Conservation (phyloP, 2,329 filamentous ascomycete genomes). For the Phyllosticta paracitricarpa region DNA sequence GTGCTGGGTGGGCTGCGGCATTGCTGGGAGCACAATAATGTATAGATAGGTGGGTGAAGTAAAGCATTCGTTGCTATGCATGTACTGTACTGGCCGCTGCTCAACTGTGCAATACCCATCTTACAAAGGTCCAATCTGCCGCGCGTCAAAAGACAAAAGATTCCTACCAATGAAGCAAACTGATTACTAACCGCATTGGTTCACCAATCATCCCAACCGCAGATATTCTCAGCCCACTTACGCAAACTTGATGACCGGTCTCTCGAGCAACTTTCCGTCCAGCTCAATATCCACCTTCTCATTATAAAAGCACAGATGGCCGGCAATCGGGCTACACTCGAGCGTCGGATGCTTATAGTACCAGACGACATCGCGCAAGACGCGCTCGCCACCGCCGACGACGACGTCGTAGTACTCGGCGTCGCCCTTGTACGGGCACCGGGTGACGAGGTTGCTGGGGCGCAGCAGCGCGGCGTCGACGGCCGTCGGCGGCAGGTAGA, state of each 20-base stretch:
- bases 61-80: too few relatives aligned
- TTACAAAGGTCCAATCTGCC: too few relatives aligned
- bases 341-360: conserved; percentile 49
- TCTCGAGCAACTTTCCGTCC: conserved; percentile 38
- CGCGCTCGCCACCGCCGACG: conserved; percentile 28
- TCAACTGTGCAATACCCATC: too few relatives aligned
- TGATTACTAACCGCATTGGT: background rate
- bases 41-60: too few relatives aligned
- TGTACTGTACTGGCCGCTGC: too few relatives aligned
- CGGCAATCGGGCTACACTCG: conserved; percentile 47
- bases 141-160: too few relatives aligned
- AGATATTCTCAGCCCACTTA: background rate
- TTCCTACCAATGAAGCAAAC: background rate
- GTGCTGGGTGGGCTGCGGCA: too few relatives aligned
- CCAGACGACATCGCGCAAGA: conserved; percentile 48
- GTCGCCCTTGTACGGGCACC: conserved; percentile 59
- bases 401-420: conserved; percentile 52
- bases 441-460: conserved; percentile 43
- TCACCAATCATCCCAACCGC: background rate
- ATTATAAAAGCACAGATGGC: conserved; percentile 55
- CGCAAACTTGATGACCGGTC: background rate
- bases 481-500: conserved; percentile 47
- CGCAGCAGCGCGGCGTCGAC: conserved; percentile 40
- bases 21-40: too few relatives aligned
- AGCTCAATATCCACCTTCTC: conserved; percentile 56